phyloP scores from a whole-genome alignment of 805 yeast genomes.

The Candida gorgasii region DNA sequence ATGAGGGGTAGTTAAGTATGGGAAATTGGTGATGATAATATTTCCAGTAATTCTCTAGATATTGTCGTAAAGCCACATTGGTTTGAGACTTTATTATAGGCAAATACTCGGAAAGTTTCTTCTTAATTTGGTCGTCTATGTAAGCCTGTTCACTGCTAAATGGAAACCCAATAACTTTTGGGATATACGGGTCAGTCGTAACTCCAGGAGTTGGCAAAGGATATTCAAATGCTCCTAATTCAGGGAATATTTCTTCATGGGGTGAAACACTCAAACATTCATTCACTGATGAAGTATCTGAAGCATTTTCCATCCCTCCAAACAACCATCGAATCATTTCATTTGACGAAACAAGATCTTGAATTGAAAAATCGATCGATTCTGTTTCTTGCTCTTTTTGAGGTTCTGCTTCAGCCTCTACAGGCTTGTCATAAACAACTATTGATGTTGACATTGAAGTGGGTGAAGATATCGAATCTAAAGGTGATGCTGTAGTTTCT shows the following conservation, averaged over 20 bases:
- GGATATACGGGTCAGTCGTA: background rate
- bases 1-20: constrained; percentile 57
- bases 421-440: background rate
- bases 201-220: constrained; percentile 5
- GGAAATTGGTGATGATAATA: constrained; percentile 58
- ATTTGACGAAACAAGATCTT: constrained; percentile 12
- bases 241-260: constrained; percentile 12
- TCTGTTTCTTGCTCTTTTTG: background rate
- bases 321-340: constrained; percentile 17
- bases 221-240: constrained; percentile 15
- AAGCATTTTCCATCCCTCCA: constrained; percentile 13
- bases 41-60: constrained; percentile 46
- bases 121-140: constrained; percentile 10
- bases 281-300: constrained; percentile 1
- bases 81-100: constrained; percentile 14
- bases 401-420: too few relatives aligned
- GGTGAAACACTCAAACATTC: constrained; percentile 10
- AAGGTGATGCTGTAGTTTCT: background rate
- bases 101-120: constrained; percentile 9
- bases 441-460: background rate
- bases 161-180: constrained; percentile 11
- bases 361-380: constrained; percentile 4
- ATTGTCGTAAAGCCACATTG: constrained; percentile 3
- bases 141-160: constrained; percentile 12
- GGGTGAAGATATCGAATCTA: background rate